Evolutionary conservation across 1,139 yeast genomes (phyloP), one percentile per base, ranked within the genome.

Genomic region (Yamadazyma spencermartinsiae): DNA sequence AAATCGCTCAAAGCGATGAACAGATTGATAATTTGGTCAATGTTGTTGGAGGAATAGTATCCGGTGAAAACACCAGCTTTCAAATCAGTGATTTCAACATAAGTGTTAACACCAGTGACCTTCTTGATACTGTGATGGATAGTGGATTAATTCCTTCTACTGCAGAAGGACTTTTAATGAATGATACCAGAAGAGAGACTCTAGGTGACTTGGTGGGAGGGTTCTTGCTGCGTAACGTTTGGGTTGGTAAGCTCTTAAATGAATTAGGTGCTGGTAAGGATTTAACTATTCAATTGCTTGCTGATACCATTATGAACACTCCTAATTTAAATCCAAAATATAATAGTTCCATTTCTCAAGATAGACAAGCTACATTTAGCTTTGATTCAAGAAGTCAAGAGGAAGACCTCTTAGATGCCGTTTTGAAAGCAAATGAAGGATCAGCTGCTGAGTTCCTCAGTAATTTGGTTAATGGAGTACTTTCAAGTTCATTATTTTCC

Each of bases 371-470:
- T 50, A 45, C 42, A 42, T n/a, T 49, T 49, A 19, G 33, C 31
- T 17, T 46, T 40, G 16, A 35, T 12, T 35, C 38, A 17, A 43
- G 52, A 39, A 45, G 33, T 18, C 45, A 41, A 11, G 37, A 17
- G 9, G 42, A 34, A 13, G 35, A 36, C 16, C 32, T 31, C 8
- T 18, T 36, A 11, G 34, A 36, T n/a, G 11, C 21, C 10, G 23
- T 25, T 11, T 8, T 12, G 16, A 42, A 34, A 30, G 51, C 41
- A 16, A 41, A 43, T 30, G 60, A 57, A 21, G 76, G 76, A 3
- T 60, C 72, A 9, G 65, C 72, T 2, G 48, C 49, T 31, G 45
- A 55, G 4, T 70, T 72, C 42, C 31, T 69, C 25, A 56, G 52
- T 40, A 70, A 70, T 46, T 38, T 68, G 14, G 42, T 62, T 6